Evolutionary conservation across 176 grass and related monocot species (phyloP), one percentile per base, ranked within the genome.

Genomic region (Thalia dealbata): DNA sequence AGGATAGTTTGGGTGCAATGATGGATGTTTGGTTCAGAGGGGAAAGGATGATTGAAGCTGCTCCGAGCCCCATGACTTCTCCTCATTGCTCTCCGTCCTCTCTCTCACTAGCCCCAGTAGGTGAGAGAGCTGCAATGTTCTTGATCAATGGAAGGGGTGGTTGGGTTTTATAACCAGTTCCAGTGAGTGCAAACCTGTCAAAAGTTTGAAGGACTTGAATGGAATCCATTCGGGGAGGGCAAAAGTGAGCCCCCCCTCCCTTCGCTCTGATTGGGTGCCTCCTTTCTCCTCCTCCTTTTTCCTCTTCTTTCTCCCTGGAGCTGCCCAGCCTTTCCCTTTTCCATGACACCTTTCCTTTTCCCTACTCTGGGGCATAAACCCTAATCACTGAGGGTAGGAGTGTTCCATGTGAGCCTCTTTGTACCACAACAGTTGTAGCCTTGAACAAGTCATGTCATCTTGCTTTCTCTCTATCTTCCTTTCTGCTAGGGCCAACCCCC

Each of bases 1-100:
- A 28, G 61, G 61, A 63, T 63, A 29, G 61, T 63, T 63, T 63
- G 61, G 61, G 24, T 2, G 61, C 61, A 63, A 63, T 63, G 25
- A 63, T 63, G 61, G 61, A 28, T 63, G 61, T 26, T 63, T 63
- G 61, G 61, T 63, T 63, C 22, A 63, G 24, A 63, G 61, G 61
- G 61, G 61, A 63, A 63, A 63, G 61, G 61, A 63, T 63, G 61
- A 63, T 63, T 63, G 61, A 24, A 14, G 27, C 14, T 63, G 23
- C 27, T 23, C 24, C 14, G 10, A 29, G 25, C 27, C 61, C 25
- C 61, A 63, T 63, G 61, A 2, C 61, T 63, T 62, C 60, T 27
- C 60, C n/a, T 25, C 60, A 13, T 29, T 62, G 8, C 61, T 15
- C 12, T 63, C 13, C 14, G 12, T 4, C 15, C 32, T 38, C 22